These are phyloP conservation scores for Ustulina deusta DNA, from an alignment of 2,329 filamentous ascomycete species.

Conservation along the genomic window DNA sequence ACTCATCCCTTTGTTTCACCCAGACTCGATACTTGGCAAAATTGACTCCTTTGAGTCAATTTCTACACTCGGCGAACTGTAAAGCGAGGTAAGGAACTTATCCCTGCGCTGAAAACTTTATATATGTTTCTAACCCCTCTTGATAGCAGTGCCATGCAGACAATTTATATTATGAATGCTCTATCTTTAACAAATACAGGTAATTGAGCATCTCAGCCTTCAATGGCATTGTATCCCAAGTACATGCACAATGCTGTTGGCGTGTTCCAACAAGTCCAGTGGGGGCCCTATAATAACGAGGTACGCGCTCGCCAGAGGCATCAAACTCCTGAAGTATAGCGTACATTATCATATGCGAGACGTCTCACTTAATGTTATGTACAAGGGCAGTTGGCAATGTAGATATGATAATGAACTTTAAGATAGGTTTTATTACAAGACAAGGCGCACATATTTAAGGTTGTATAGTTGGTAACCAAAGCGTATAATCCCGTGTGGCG, in stretches of 20 bases:
- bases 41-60: background rate
- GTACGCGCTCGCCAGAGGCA: background rate
- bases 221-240: background rate
- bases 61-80: background rate
- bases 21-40: background rate
- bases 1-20: background rate
- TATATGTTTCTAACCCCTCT: background rate
- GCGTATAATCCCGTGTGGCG: background rate
- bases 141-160: background rate
- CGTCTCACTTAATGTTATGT: background rate
- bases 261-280: too few relatives aligned
- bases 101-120: background rate
- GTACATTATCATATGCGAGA: background rate
- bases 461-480: background rate
- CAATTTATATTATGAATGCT: background rate
- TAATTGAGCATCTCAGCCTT: background rate
- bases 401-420: background rate
- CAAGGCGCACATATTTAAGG: background rate
- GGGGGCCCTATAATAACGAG: background rate
- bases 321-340: background rate
- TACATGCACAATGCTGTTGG: background rate
- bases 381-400: background rate
- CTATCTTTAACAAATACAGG: too few relatives aligned
- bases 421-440: background rate
- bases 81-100: conserved; percentile 1